Evolutionary conservation across 139 green algal genomes (phyloP).

Genomic region (Auxenochlorella protothecoides): DNA sequence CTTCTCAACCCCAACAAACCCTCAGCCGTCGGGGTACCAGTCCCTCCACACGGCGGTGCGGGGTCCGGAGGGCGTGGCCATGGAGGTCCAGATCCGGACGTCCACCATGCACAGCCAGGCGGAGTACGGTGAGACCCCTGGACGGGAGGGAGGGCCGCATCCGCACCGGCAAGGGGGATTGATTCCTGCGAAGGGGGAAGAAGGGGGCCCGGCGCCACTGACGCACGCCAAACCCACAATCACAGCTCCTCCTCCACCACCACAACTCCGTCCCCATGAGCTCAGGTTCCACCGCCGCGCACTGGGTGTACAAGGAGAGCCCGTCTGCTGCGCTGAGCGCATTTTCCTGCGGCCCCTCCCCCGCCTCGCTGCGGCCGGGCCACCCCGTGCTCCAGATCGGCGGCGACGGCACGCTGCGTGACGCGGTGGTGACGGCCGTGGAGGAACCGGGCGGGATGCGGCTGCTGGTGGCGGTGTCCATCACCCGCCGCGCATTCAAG

Average conservation of each 20-base stretch:
- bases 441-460: slow-evolving; percentile 7
- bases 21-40: slow-evolving; percentile 61
- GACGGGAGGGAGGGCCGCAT: too few species aligned
- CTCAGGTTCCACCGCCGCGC: slow-evolving; percentile 37
- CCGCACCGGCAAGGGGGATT: too few species aligned
- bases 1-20: too few species aligned
- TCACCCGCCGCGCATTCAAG: neutral
- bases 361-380: slow-evolving; percentile 3
- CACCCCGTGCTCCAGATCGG: slow-evolving; percentile 39
- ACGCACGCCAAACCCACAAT: too few species aligned
- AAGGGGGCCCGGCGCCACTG: too few species aligned
- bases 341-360: too few species aligned
- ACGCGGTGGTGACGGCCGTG: slow-evolving; percentile 27
- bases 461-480: slow-evolving; percentile 21
- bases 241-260: too few species aligned
- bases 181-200: too few species aligned
- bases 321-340: neutral
- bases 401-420: slow-evolving; percentile 17
- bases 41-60: slow-evolving; percentile 71
- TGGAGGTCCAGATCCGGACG: slow-evolving; percentile 67
- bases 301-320: slow-evolving; percentile 82
- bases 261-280: too few species aligned
- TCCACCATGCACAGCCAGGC: slow-evolving; percentile 60
- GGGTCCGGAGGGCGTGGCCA: slow-evolving; percentile 54
- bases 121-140: slow-evolving; percentile 55